Evolutionary conservation across 306 rosid genomes (phyloP), one percentile per base, ranked within the genome.

Genomic region (Cucumis sativus): DNA sequence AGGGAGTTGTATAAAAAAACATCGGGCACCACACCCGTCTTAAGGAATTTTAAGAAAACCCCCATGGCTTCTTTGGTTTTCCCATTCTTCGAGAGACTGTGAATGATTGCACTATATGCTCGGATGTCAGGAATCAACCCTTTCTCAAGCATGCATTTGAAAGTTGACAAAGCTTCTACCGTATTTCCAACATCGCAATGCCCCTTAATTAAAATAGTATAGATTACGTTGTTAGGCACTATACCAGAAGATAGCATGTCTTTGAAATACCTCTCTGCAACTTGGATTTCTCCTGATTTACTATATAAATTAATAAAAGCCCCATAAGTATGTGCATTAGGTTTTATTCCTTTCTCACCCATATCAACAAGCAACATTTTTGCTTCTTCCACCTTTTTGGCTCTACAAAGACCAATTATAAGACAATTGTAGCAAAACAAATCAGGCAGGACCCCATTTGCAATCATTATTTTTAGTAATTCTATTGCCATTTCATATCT

Each of bases 311-410:
- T 77, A 47, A 87, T 74, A 59, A 84, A 87, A 76, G 86, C 79
- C 54, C 88, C 90, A 62, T 80, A 87, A 7, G 90, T 84, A 75
- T 80, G 80, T 67, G 65, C 86, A 80, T 83, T 84, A 25, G 88
- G 90, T 72, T 66, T 76, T 49, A 87, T 64, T 64, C 90, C 86
- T 16, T 60, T 78, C 59, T 76, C 82, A 40, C 81, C 74, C 86
- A 84, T 83, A 65, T 87, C 88, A 71, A 25, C 75, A 15, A 84
- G 57, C 77, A 78, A 80, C 13, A 39, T 47, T 65, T 52, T 73
- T 15, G 88, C 85, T 35, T 80, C 79, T 43, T 80, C 86, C 54
- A 80, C 67, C 77, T 74, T 78, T 60, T 77, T 59, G 14, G 75
- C 77, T 70, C 80, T 84, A 76, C 85, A 78, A 49, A 87, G 82